Base-by-base conservation (phyloP, 164 flowering plant genomes). In the Stephania yunnanensis region DNA sequence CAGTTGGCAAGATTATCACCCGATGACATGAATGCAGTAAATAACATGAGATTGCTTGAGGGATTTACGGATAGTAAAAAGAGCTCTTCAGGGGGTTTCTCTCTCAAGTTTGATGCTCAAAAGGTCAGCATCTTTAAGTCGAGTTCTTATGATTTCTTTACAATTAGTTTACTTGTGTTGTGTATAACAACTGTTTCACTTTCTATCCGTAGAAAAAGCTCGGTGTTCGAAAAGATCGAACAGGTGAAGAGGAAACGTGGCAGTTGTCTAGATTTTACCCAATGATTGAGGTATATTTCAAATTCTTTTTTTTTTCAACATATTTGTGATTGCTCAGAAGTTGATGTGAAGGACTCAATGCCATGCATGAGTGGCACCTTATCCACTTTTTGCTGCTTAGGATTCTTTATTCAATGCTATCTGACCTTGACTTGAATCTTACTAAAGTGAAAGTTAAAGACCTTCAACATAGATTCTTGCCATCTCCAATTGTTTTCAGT, bases 251-350 rank as follows among this genome's bases (percentile, higher is more conserved):
- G 81, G 91, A 87, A 87, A 80, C 86, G 44, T 96, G 99, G 99
- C 91, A 87, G 66, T 82, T 96, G 17, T 94, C 91, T 52, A 87
- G 94, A 45, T 96, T 96, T 86, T 96, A 92, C 76, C 99, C 98
- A 50, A 82, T 92, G 87, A 83, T 96, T 78, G 99, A 96, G 96
- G 99, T 96, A 83, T 15, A 3, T 45, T 48, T n/a, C 22, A 63
- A 17, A 9, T 44, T 73, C 19, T 29, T 10, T 45, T 46, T 29
- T 13, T 29, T 13, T 9, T 69, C 58, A 45, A 6, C 6, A 29
- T 48, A 15, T 65, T 19, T 64, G 9, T 50, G 11, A 44, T 30
- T 29, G 19, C 63, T 55, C 10, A 55, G 17, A 11, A 19, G 63
- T 55, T 55, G 13, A 55, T 55, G 63, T 12, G 19, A 55, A 55